phyloP scores from a whole-genome alignment of 192 early-diverging fungal species.

The Phlyctochytrium arcticum region DNA sequence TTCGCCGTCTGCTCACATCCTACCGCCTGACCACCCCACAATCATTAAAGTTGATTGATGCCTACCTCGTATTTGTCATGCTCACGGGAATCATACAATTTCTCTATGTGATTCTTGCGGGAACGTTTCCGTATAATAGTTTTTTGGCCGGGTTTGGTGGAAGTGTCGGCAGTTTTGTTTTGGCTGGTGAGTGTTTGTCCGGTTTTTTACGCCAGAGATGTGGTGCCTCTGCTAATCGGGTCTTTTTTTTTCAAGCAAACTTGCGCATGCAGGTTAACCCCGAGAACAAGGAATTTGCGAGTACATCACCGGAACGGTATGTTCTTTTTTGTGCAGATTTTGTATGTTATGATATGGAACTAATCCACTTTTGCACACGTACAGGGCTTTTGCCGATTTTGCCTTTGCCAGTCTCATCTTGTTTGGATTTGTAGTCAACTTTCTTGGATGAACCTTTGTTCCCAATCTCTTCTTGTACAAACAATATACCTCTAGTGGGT shows the following conservation, averaged over 20 bases:
- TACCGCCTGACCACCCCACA: constrained; percentile 69
- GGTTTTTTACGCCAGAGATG: background rate
- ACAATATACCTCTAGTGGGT: no score
- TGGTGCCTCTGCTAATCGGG: background rate
- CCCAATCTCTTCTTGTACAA: no score
- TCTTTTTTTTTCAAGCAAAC: constrained; percentile 56
- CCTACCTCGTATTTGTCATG: constrained; percentile 88
- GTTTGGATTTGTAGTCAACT: constrained; percentile 90
- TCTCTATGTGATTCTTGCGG: constrained; percentile 75
- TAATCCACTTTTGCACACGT: no score
- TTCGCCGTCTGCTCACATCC: constrained; percentile 24
- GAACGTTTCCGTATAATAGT: constrained; percentile 97
- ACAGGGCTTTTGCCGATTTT: constrained; percentile 92
- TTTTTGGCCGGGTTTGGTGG: constrained; percentile 94
- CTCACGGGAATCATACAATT: constrained; percentile 91
- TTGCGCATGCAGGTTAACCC: constrained; percentile 92
- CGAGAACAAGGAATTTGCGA: constrained; percentile 68
- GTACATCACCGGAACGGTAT: constrained; percentile 76
- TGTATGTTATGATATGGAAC: background rate
- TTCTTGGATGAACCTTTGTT: constrained; percentile 78
- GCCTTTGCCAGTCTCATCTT: constrained; percentile 77
- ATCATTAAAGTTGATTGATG: constrained; percentile 85
- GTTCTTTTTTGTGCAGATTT: no score
- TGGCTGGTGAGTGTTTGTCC: constrained; percentile 57
- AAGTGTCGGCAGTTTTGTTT: constrained; percentile 87